phyloP scores from a whole-genome alignment of 164 flowering plant species.

The Vitis riparia region DNA sequence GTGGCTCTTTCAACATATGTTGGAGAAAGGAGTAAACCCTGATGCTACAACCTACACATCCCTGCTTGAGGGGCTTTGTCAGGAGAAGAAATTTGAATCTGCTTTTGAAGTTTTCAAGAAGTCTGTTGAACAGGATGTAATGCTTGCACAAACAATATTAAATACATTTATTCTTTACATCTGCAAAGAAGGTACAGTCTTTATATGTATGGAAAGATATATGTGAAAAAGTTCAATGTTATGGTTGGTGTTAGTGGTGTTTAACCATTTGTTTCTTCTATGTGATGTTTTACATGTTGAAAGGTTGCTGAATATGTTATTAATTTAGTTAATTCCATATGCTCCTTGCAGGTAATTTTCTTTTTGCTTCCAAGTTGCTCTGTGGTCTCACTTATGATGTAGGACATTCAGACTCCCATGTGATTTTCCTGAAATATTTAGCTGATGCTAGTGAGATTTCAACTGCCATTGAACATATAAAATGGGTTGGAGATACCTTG shows the following conservation, averaged over 20 bases:
- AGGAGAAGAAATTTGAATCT: conserved; percentile 48
- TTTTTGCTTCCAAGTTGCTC: conserved; percentile 53
- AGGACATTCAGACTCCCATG: conserved; percentile 40
- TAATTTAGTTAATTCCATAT: background rate
- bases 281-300: background rate
- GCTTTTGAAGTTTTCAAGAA: conserved; percentile 55
- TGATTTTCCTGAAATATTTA: conserved; percentile 54
- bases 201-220: background rate
- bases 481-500: conserved; percentile 44
- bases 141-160: conserved; percentile 41
- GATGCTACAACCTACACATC: conserved; percentile 53
- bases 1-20: conserved; percentile 65
- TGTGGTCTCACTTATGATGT: conserved; percentile 24
- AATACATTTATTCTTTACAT: conserved; percentile 46
- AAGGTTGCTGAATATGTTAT: too few relatives aligned
- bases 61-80: conserved; percentile 69
- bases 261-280: too few relatives aligned
- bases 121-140: conserved; percentile 49
- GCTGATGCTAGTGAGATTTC: conserved; percentile 55
- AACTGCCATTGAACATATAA: conserved; percentile 55
- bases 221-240: background rate
- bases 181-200: conserved; percentile 61
- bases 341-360: conserved; percentile 49
- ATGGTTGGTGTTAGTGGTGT: background rate
- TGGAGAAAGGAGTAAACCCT: conserved; percentile 60